phyloP scores from a whole-genome alignment of 2,329 filamentous ascomycete genomes.

The Colletotrichum karsti region DNA sequence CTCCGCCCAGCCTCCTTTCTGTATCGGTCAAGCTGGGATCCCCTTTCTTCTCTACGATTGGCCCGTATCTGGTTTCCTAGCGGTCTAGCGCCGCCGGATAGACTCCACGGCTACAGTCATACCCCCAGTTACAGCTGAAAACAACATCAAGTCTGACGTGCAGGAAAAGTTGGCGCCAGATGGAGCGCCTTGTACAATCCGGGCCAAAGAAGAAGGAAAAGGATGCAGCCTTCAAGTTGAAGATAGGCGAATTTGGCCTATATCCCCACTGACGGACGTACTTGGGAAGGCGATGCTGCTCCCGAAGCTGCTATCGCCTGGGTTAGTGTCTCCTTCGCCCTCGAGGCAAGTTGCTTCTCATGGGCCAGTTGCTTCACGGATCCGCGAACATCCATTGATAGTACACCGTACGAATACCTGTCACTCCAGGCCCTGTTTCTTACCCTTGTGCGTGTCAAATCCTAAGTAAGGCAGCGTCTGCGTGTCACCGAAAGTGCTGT shows the following conservation, averaged over 20 bases:
- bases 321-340: constrained; percentile 42
- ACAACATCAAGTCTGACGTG: neutral
- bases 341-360: constrained; percentile 44
- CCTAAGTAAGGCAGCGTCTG: neutral
- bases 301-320: constrained; percentile 46
- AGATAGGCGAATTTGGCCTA: constrained; percentile 33
- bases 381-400: too few species aligned
- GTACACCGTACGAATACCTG: too few species aligned
- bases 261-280: constrained; percentile 35
- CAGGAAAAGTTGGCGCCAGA: constrained; percentile 33
- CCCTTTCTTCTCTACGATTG: too few species aligned
- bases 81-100: too few species aligned
- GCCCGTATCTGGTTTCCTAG: too few species aligned
- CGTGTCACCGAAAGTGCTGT: neutral
- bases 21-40: too few species aligned
- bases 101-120: too few species aligned
- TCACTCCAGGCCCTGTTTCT: too few species aligned
- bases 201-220: constrained; percentile 38
- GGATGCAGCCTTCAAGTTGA: constrained; percentile 34
- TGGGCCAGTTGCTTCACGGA: too few species aligned
- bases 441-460: too few species aligned
- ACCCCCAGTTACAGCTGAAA: neutral
- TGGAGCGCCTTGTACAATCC: constrained; percentile 37
- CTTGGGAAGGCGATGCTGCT: constrained; percentile 35
- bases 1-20: too few species aligned